Evolutionary conservation across 345 rosid species (phyloP), one percentile per base, ranked within the genome.

Genomic region (Sonneratia alba): DNA sequence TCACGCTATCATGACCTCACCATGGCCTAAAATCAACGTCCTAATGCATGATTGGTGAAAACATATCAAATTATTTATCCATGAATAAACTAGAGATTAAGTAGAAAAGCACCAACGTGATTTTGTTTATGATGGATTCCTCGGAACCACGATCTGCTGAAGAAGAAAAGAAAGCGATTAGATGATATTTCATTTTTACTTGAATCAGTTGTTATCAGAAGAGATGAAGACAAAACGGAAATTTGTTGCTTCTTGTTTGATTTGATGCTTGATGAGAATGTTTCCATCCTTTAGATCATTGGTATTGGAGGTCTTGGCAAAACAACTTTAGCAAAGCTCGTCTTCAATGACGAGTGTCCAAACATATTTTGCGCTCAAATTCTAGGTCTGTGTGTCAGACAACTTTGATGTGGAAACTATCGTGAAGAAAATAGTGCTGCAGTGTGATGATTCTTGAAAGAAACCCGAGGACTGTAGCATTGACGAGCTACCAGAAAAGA

Each of bases 221-320:
- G 64, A 59, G 64, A 16, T 13, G 64, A 7, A 4, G 64, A 59
- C 12, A 59, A 18, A 12, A 27, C 3, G 64, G 34, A 59, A 59
- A 27, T 59, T 59, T 21, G 24, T 21, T 1, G 8, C 14, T n/a
- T 19, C 24, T 59, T 59, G 16, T 19, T 59, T 19, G 64, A 21
- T n/a, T 6, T 7, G 9, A 27, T 7, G 2, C 11, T 6, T n/a
- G 34, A 21, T 59, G 64, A 21, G 24, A 21, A 59, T 19, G 16
- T 59, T 21, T 21, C 64, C 22, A n/a, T 15, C 64, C 4, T 59
- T 59, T 0, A 0, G 16, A 27, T 59, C 1, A 15, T 19, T 19
- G 64, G 64, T 59, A 59, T 59, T 13, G 64, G 64, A 59, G 64
- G 64, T n/a, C 11, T 59, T 16, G 64, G 64, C 5, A 59, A 59